Percentiles rank a stretch among this genome's conserved stretches.
phyloP scores from a whole-genome alignment of 106 monocot genomes.

The Allium sativum region DNA sequence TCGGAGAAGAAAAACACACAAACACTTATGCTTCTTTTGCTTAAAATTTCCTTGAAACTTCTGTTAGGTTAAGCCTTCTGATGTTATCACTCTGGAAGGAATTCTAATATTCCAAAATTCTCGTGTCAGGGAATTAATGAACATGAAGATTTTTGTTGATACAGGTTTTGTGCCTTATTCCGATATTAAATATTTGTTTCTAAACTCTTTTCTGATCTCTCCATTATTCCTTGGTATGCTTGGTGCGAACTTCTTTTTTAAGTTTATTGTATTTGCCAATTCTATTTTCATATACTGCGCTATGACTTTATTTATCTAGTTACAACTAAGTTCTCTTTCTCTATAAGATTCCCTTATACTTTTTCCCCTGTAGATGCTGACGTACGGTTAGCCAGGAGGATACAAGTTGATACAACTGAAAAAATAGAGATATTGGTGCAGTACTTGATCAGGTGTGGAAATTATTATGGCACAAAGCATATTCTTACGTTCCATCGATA shows the following conservation, averaged over 20 bases:
- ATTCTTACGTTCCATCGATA: not conserved
- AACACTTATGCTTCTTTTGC: too few relatives aligned
- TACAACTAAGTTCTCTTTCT: not conserved
- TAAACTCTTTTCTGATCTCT: not conserved
- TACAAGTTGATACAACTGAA: constrained; percentile 76
- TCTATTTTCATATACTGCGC: too few relatives aligned
- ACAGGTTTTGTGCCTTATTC: constrained; percentile 26
- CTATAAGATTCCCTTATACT: too few relatives aligned
- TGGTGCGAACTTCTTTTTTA: not conserved
- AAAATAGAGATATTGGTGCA: constrained; percentile 68
- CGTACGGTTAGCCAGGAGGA: constrained; percentile 77
- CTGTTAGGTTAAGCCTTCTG: constrained; percentile 82
- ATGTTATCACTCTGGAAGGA: constrained; percentile 88
- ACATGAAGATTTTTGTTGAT: constrained; percentile 95
- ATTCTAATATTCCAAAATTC: constrained; percentile 92
- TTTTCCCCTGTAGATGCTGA: constrained; percentile 69
- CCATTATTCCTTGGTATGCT: not conserved
- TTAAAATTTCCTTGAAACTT: not conserved
- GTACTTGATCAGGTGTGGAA: constrained; percentile 78
- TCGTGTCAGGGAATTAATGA: constrained; percentile 75
- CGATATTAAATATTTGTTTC: not conserved
- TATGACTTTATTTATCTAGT: not conserved
- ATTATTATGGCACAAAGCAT: not conserved
- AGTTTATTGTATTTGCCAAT: too few relatives aligned
- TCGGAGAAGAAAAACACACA: too few relatives aligned